Conservation (phyloP, 805 yeast genomes). For the Gaillardinia entomophila region DNA sequence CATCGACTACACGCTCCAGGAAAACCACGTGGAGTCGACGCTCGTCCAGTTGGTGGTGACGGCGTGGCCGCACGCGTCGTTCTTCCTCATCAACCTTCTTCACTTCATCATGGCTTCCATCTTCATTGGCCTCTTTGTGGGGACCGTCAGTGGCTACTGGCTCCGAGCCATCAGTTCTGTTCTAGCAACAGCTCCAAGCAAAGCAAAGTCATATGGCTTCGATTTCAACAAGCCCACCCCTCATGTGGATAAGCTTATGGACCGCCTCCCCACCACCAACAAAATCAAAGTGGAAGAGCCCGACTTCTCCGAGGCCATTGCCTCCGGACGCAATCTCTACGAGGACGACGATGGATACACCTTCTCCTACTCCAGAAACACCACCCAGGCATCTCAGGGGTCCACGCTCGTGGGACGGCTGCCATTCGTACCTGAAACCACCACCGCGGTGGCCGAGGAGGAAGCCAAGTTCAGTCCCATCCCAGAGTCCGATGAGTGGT, state of each 20-base stretch:
- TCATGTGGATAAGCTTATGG: not conserved
- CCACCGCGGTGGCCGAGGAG: too few relatives aligned
- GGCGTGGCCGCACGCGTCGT: slow-evolving; percentile 8
- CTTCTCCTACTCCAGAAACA: slow-evolving; percentile 5
- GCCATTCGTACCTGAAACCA: too few relatives aligned
- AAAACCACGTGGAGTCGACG: slow-evolving; percentile 10
- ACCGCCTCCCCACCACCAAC: not conserved
- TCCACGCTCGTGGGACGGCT: too few relatives aligned
- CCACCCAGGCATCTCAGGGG: not conserved
- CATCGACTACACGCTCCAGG: slow-evolving; percentile 5
- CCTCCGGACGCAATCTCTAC: slow-evolving; percentile 4
- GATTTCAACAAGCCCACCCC: slow-evolving; percentile 4
- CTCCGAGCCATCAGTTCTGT: slow-evolving; percentile 2
- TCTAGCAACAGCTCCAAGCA: too few relatives aligned
- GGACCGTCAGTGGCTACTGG: slow-evolving; percentile 10
- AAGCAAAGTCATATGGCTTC: too few relatives aligned
- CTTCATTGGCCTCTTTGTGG: slow-evolving; percentile 9
- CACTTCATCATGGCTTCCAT: slow-evolving; percentile 11
- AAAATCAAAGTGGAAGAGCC: not conserved
- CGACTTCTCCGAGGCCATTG: not conserved
- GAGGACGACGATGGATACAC: slow-evolving; percentile 14
- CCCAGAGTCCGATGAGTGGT: too few relatives aligned
- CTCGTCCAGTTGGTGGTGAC: slow-evolving; percentile 5
- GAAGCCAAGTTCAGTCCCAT: too few relatives aligned
- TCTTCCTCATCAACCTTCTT: slow-evolving; percentile 5